Conservation (phyloP, 2,329 filamentous ascomycete genomes). For the Pseudogymnoascus sp. region DNA sequence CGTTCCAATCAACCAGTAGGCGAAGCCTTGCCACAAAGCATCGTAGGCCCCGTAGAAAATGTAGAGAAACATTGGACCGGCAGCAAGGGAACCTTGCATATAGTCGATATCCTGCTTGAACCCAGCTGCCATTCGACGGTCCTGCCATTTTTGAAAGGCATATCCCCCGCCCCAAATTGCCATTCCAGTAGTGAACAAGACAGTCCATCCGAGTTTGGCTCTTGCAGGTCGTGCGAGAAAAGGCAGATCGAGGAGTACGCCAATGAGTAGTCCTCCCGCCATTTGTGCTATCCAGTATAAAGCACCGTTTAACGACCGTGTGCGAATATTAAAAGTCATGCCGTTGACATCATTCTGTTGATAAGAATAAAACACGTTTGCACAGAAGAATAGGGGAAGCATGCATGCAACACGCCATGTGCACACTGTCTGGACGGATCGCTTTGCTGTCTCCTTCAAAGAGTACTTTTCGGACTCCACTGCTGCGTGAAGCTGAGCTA, state of each 20-base stretch:
- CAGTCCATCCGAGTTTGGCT: conserved; percentile 54
- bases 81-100: conserved; percentile 51
- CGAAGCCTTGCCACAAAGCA: conserved; percentile 79
- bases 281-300: conserved; percentile 79
- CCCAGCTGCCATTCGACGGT: conserved; percentile 16
- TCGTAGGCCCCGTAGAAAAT: conserved; percentile 89
- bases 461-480: no score
- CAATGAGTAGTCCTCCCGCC: conserved; percentile 64
- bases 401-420: conserved; percentile 47
- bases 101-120: conserved; percentile 11
- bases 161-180: conserved; percentile 77
- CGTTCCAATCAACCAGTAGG: conserved; percentile 60
- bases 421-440: conserved; percentile 45
- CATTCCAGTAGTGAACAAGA: conserved; percentile 63
- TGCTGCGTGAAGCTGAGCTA: conserved; percentile 27
- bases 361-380: conserved; percentile 74
- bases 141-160: conserved; percentile 47
- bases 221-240: conserved; percentile 54
- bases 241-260: conserved; percentile 58
- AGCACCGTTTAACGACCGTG: conserved; percentile 65
- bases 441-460: conserved; percentile 71
- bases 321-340: conserved; percentile 64
- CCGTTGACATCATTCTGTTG: conserved; percentile 69
- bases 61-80: conserved; percentile 79
- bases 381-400: conserved; percentile 71